Conservation (phyloP, 108 stramenopile species). For the Pseudonitzschia multistriata region DNA sequence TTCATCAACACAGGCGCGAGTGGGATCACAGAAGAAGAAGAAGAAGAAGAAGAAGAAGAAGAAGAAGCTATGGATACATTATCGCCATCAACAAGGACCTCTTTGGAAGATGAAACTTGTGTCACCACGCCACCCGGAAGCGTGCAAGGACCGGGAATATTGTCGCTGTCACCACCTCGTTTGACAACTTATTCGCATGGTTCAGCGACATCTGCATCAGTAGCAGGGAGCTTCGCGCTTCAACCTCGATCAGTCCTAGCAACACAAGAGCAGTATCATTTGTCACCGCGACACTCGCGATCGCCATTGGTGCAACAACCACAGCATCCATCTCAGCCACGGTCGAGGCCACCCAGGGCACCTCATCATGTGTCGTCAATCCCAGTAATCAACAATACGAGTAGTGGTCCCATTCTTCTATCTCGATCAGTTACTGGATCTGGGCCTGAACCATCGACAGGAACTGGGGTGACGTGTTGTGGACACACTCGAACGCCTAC, state of each 20-base stretch:
- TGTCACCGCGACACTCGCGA: slow-evolving; percentile 4
- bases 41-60: no score
- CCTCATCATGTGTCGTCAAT: not conserved
- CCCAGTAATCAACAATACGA: not conserved
- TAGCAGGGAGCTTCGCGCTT: not conserved
- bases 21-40: not conserved
- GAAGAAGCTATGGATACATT: slow-evolving; percentile 7
- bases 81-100: not conserved
- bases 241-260: slow-evolving; percentile 3
- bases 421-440: not conserved
- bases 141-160: slow-evolving; percentile 2
- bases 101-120: not conserved
- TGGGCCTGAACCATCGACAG: not conserved
- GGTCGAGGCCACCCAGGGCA: slow-evolving; percentile 3
- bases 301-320: slow-evolving; percentile 5
- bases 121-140: slow-evolving; percentile 10
- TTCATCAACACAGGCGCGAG: not conserved
- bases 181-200: slow-evolving; percentile 5
- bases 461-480: not conserved
- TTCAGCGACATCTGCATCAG: not conserved
- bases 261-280: not conserved
- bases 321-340: slow-evolving; percentile 8
- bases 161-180: not conserved
- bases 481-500: slow-evolving; percentile 15
- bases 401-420: not conserved